Evolutionary conservation across 495 filamentous ascomycete genomes (phyloP), one percentile per base, ranked within the genome.

Genomic region (Hypoxylon fuscum): DNA sequence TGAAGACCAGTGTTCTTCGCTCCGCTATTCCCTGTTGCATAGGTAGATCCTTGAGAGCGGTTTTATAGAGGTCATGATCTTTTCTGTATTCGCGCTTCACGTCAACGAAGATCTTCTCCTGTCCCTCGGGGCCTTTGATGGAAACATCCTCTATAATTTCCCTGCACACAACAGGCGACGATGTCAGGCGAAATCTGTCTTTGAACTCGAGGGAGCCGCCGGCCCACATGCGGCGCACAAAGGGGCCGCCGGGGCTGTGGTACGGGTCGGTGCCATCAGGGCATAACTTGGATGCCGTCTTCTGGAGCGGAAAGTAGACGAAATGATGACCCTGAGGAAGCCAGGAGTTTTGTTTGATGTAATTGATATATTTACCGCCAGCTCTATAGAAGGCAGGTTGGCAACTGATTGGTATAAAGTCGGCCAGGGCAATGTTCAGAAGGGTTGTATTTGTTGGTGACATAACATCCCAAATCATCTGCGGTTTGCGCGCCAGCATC

Each of bases 171-270:
- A 73, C 83, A 2, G 77, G 68, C 27, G 73, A 62, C 21, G 80
- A 83, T n/a, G 62, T 88, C 77, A 90, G 68, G 7, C 60, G 27
- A 14, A 81, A 67, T 4, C 68, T 51, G 0, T 35, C 35, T 3
- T 59, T 37, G 34, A 75, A 79, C 1, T 62, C 66, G 2, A 87
- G 68, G 4, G 78, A 74, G 0, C 90, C 91, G 21, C 90, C 90
- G 2, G 88, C 89, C 91, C 91, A 96, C 85, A 96, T 88, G 20
- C 90, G 84, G 18, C 88, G 79, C 20, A 78, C 82, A 56, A 86
- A 93, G 0, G 87, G 85, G 0, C 55, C 25, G 2, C 84, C 82
- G 29, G 91, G 90, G 38, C 81, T 87, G 57, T 92, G 90, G 1
- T 82, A 82, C 2, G 76, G 72, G 72, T 94, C 91, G 1, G 89